These are phyloP conservation scores for Chrysanthemum makinoi DNA, from an alignment of 129 eudicot species.

Conservation along the genomic window DNA sequence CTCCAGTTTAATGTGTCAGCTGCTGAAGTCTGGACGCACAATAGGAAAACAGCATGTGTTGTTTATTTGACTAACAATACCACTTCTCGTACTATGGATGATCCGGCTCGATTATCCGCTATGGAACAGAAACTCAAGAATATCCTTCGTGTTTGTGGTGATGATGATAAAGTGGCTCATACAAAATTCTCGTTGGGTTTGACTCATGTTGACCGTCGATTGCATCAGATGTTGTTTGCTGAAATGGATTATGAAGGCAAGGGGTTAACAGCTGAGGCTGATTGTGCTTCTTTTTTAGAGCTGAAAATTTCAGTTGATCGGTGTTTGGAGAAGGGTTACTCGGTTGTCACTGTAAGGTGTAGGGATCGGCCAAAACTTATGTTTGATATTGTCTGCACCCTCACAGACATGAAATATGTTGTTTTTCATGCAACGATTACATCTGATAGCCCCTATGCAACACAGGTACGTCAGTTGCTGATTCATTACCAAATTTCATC, in stretches of 20 bases:
- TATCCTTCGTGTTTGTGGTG: constrained; percentile 59
- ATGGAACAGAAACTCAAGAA: constrained; percentile 83
- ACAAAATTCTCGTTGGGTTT: constrained; percentile 63
- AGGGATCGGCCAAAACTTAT: constrained; percentile 84
- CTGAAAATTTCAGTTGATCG: constrained; percentile 61
- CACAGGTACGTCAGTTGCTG: constrained; percentile 57
- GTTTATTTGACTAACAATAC: constrained; percentile 66
- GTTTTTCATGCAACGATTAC: constrained; percentile 89
- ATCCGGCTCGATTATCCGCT: constrained; percentile 52
- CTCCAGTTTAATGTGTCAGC: constrained; percentile 69
- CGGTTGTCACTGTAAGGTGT: constrained; percentile 69
- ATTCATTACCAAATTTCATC: background rate
- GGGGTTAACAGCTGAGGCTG: constrained; percentile 32
- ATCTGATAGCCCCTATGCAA: constrained; percentile 76
- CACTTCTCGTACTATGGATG: constrained; percentile 48
- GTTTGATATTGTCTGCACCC: constrained; percentile 97
- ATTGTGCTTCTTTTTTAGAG: constrained; percentile 35
- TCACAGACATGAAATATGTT: constrained; percentile 88
- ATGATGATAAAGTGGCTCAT: constrained; percentile 53
- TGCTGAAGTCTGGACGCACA: constrained; percentile 93
- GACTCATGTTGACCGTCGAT: constrained; percentile 82
- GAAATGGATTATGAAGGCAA: constrained; percentile 77
- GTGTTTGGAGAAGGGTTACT: constrained; percentile 79
- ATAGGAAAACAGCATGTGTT: constrained; percentile 68
- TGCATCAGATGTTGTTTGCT: constrained; percentile 91